Evolutionary conservation across 306 rosid species (phyloP).

Genomic region (Hylodesmum podocarpum): DNA sequence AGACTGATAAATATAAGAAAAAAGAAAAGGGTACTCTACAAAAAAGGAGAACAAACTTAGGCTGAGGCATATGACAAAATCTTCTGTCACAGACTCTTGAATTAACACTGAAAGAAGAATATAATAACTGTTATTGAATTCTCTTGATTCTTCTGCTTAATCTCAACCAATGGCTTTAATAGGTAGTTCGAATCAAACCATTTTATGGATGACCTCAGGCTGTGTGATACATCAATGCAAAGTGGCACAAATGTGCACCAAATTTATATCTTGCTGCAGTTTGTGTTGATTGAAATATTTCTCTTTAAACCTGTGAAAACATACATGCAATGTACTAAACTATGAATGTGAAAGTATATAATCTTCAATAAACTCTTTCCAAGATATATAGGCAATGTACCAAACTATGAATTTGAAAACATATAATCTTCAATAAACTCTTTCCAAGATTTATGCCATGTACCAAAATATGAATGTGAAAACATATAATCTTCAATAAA

Average conservation of each 20-base stretch:
- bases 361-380: not conserved
- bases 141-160: not conserved
- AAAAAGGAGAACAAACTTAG: not conserved
- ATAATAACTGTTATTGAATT: slow-evolving; percentile 1
- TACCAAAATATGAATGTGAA: no score
- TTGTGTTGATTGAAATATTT: not conserved
- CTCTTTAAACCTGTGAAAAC: slow-evolving; percentile 33
- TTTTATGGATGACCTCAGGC: not conserved
- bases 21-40: not conserved
- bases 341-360: not conserved
- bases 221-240: not conserved
- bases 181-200: slow-evolving; percentile 13
- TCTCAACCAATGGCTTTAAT: slow-evolving; percentile 15
- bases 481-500: not conserved
- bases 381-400: not conserved
- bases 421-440: not conserved
- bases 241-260: not conserved
- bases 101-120: slow-evolving; percentile 17
- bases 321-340: slow-evolving; percentile 3
- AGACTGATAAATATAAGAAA: not conserved
- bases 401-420: not conserved
- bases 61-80: slow-evolving; percentile 24
- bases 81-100: slow-evolving; percentile 16
- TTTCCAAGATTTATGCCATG: not conserved
- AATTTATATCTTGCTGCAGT: slow-evolving; percentile 13